Evolutionary conservation across 495 filamentous ascomycete genomes (phyloP).

Genomic region (Trichocladium antarcticum): DNA sequence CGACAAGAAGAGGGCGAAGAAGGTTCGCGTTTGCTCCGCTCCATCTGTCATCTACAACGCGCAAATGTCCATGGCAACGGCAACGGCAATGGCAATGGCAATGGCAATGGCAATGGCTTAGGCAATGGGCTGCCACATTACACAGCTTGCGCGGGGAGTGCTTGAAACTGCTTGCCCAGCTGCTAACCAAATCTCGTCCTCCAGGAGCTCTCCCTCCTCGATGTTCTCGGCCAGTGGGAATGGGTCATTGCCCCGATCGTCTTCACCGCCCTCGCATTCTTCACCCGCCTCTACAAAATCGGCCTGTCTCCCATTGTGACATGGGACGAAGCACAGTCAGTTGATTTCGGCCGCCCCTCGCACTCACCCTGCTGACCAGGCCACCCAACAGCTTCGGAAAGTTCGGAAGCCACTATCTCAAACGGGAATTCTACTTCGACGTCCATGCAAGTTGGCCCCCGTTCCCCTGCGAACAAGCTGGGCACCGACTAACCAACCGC

Average conservation of each 20-base stretch:
- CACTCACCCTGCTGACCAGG: slow-evolving; percentile 21
- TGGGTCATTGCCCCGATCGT: slow-evolving; percentile 77
- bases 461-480: not conserved
- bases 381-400: slow-evolving; percentile 70
- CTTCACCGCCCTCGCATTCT: slow-evolving; percentile 80
- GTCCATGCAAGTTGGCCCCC: slow-evolving; percentile 41
- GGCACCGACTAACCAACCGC: slow-evolving; percentile 6
- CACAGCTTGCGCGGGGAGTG: not conserved
- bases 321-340: slow-evolving; percentile 97
- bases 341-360: slow-evolving; percentile 11
- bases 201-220: slow-evolving; percentile 43
- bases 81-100: not conserved
- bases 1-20: slow-evolving; percentile 56
- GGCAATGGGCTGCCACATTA: not conserved
- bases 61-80: not conserved
- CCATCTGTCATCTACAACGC: not conserved
- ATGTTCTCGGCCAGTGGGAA: slow-evolving; percentile 68
- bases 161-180: not conserved
- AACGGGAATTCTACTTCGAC: slow-evolving; percentile 99
- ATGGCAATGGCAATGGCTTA: not conserved
- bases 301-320: slow-evolving; percentile 92
- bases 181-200: slow-evolving; percentile 11
- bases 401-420: slow-evolving; percentile 96
- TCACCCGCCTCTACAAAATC: slow-evolving; percentile 92
- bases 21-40: slow-evolving; percentile 34